Evolutionary conservation across 805 yeast species (phyloP), one percentile per base, ranked within the genome.

Genomic region (Hermanozyma aechmeae): DNA sequence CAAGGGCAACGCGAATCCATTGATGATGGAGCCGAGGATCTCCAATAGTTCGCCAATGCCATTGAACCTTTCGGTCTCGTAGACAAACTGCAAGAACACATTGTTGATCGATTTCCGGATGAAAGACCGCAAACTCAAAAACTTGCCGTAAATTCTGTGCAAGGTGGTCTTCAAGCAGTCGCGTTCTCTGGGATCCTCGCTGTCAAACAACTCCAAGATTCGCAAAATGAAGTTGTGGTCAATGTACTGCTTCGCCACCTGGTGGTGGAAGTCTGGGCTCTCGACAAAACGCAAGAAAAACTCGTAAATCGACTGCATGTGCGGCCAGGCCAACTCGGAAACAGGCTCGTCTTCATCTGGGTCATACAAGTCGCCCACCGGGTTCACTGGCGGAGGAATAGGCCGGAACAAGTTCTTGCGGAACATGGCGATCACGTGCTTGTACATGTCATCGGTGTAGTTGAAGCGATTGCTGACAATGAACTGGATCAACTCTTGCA

Each of bases 271-370:
- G 57, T 87, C 96, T 2, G 95, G 93, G 39, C 89, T 77, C 58
- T 92, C 97, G 30, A 92, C 79, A 56, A 92, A 89, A 46, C 95
- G 67, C 35, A 92, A 62, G 51, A 92, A 89, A 47, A 92, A 85
- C 55, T 92, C 97, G 60, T 92, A 92, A 18, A 87, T 94, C 24
- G 86, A 72, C 56, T 85, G 94, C 97, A 92, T 92, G 53, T 92
- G 98, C 9, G 97, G 95, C 98, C 98, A 92, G 7, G 96, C 87
- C 39, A 89, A 73, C 53, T 92, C 97, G 45, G 77, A 76, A 22
- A 92, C 94, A 3, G 97, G 97, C 57, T 92, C 98, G 61, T 92
- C 98, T 58, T 92, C 98, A 58, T 92, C 98, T 1, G 98, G 98
- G 47, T 92, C 98, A 55, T 73, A 92, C 23, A 89, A 73, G 40